A percentile compares a stretch with the other conserved stretches of the same genome.
phyloP scores from a whole-genome alignment of 345 rosid species.

The Populus davidiana region DNA sequence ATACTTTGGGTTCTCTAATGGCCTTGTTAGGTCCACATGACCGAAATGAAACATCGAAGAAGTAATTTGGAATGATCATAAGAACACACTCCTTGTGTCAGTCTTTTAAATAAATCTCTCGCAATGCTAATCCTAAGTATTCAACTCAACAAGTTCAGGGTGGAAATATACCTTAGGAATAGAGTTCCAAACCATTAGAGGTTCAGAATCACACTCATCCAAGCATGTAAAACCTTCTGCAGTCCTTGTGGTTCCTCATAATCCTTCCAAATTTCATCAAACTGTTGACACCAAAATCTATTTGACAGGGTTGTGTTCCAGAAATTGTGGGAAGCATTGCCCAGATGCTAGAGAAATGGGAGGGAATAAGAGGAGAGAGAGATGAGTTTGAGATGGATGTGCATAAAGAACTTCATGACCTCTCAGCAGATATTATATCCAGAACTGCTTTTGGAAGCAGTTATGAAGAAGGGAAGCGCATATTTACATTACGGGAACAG shows the following conservation, averaged over 20 bases:
- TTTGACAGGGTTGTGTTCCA: slow-evolving; percentile 58
- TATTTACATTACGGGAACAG: slow-evolving; percentile 66
- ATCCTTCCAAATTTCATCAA: neutral
- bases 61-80: no score
- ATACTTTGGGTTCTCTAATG: neutral
- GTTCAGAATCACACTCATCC: no score
- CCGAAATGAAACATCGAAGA: no score
- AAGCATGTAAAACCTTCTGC: neutral
- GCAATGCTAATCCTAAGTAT: no score
- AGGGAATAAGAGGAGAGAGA: slow-evolving; percentile 48
- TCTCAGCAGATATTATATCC: slow-evolving; percentile 72
- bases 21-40: neutral
- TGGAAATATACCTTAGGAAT: no score
- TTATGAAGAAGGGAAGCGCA: slow-evolving; percentile 66
- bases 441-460: slow-evolving; percentile 83
- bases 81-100: no score
- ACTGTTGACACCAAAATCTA: neutral
- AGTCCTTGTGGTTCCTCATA: neutral
- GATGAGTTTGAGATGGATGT: slow-evolving; percentile 69
- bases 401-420: slow-evolving; percentile 53
- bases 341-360: slow-evolving; percentile 65
- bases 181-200: neutral
- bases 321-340: slow-evolving; percentile 51
- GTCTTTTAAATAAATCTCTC: no score
- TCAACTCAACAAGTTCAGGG: no score